A percentile compares a stretch with the other conserved stretches of the same genome.
Conservation (phyloP, 2,329 filamentous ascomycete genomes). For the Apiospora saccharicola region DNA sequence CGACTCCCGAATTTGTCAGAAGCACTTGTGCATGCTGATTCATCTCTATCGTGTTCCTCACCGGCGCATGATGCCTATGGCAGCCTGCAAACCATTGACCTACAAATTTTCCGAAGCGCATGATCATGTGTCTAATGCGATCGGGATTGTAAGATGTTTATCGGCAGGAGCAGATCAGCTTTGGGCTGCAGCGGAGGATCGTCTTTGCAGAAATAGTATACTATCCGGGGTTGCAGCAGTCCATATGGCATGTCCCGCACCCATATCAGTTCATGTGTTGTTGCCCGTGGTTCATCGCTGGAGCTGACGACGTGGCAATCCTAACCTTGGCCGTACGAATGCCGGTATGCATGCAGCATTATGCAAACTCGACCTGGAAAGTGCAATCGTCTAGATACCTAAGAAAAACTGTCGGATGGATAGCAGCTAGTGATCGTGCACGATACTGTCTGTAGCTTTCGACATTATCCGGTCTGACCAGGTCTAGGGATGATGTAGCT, state of each 20-base stretch:
- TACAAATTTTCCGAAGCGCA: not conserved
- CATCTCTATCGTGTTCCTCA: not conserved
- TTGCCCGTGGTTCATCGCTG: not conserved
- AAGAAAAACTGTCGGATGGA: not conserved
- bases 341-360: not conserved
- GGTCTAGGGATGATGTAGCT: too few relatives aligned
- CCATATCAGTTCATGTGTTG: not conserved
- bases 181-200: slow-evolving; percentile 1
- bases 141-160: not conserved
- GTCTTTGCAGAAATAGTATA: not conserved
- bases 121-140: not conserved
- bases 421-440: not conserved
- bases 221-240: not conserved
- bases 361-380: not conserved
- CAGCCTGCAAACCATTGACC: not conserved
- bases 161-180: not conserved
- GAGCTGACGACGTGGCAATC: not conserved
- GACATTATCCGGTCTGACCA: slow-evolving; percentile 2
- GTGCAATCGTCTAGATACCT: not conserved
- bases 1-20: not conserved
- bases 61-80: slow-evolving; percentile 3
- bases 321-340: not conserved
- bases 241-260: not conserved
- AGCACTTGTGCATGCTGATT: not conserved
- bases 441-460: not conserved